Percentiles rank a stretch among this genome's conserved stretches.
Conservation (phyloP, 805 yeast species). For the Priceomyces melissophilus region DNA sequence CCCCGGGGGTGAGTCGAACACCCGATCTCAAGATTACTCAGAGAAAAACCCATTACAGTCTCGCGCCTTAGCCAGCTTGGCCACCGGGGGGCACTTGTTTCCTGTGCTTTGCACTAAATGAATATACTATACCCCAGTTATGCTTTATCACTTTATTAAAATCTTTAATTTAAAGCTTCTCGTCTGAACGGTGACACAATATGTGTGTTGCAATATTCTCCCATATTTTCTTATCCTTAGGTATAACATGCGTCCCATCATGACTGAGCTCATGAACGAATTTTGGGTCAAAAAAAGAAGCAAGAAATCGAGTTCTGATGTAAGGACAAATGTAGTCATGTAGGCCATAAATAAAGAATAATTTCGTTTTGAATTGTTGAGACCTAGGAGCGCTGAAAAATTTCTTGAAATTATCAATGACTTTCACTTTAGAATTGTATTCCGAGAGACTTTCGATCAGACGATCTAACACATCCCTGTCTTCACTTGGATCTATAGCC, state of each 20-base stretch:
- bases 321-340: conserved; percentile 33
- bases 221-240: conserved; percentile 20
- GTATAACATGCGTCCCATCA: conserved; percentile 39
- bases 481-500: conserved; percentile 13
- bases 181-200: too few species aligned
- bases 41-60: conserved; percentile 39
- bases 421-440: conserved; percentile 15
- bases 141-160: too few species aligned
- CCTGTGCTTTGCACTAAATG: not conserved
- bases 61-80: conserved; percentile 51
- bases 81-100: conserved; percentile 34
- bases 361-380: conserved; percentile 16
- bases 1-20: conserved; percentile 52
- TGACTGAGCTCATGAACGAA: conserved; percentile 19
- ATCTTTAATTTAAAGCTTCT: too few species aligned
- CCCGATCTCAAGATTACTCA: conserved; percentile 47
- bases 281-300: conserved; percentile 13
- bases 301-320: conserved; percentile 24
- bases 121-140: not conserved
- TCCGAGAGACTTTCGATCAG: conserved; percentile 21
- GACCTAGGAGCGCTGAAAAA: conserved; percentile 16
- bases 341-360: conserved; percentile 28
- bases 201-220: conserved; percentile 11
- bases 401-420: conserved; percentile 16
- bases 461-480: conserved; percentile 13